These are phyloP conservation scores for Serendipita sp. DNA, from an alignment of 768 basidiomycete genomes.

Conservation along the genomic window DNA sequence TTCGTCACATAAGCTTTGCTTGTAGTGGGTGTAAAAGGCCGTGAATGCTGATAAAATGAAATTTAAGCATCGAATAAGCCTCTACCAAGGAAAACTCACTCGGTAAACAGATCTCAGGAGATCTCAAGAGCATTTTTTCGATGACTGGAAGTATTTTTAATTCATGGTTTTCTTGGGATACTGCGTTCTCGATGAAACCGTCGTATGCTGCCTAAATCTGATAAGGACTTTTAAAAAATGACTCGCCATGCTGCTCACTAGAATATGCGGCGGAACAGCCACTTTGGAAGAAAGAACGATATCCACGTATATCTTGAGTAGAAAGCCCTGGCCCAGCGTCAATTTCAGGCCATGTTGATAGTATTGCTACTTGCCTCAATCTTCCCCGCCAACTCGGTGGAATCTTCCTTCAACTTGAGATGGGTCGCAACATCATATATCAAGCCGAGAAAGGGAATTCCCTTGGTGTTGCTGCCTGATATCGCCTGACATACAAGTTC, in stretches of 20 bases:
- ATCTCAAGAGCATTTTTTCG: constrained; percentile 66
- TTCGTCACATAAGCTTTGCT: constrained; percentile 31
- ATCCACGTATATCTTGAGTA: constrained; percentile 42
- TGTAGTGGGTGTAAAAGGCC: constrained; percentile 40
- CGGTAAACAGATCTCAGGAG: constrained; percentile 60
- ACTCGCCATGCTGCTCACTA: constrained; percentile 25
- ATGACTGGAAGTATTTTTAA: constrained; percentile 45
- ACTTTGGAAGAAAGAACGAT: constrained; percentile 53
- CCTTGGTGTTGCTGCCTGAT: too few relatives aligned
- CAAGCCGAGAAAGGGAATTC: too few relatives aligned
- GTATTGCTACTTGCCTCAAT: background rate
- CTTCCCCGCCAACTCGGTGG: too few relatives aligned
- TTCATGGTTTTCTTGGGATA: constrained; percentile 35
- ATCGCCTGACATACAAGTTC: too few relatives aligned
- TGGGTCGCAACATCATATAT: constrained; percentile 43
- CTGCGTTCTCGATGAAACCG: constrained; percentile 42
- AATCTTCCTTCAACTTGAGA: constrained; percentile 17
- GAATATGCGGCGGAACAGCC: constrained; percentile 39
- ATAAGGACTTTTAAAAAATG: constrained; percentile 8
- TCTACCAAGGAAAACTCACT: constrained; percentile 24
- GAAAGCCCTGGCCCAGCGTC: constrained; percentile 27
- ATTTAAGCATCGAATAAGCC: background rate
- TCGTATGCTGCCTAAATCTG: constrained; percentile 31
- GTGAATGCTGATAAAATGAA: constrained; percentile 28
- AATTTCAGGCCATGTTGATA: background rate